phyloP scores from a whole-genome alignment of 2,329 filamentous ascomycete species.

The Sphaerulina musiva region DNA sequence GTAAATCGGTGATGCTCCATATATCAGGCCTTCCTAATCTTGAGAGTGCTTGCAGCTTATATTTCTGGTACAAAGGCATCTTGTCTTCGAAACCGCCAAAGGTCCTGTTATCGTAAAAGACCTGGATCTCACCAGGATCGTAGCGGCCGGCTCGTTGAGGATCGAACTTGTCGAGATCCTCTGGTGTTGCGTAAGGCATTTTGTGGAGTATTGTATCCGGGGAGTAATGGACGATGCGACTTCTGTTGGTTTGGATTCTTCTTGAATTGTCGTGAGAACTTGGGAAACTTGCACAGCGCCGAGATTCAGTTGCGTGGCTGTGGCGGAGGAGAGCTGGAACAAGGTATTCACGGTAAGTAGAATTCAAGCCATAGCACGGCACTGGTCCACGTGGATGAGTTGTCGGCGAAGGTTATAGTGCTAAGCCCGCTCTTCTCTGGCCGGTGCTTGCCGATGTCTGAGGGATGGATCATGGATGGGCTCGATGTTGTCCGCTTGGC shows the following conservation, averaged over 20 bases:
- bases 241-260: background rate
- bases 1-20: conserved; percentile 22
- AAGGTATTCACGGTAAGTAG: background rate
- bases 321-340: conserved; percentile 4
- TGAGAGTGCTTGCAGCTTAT: conserved; percentile 25
- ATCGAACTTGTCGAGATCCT: conserved; percentile 24
- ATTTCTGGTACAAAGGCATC: conserved; percentile 23
- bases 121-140: conserved; percentile 29
- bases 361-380: conserved; percentile 15
- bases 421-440: background rate
- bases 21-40: conserved; percentile 24
- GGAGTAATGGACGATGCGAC: background rate
- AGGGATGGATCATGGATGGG: background rate
- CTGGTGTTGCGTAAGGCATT: conserved; percentile 1
- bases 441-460: background rate
- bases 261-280: background rate
- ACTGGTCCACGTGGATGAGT: conserved; percentile 6
- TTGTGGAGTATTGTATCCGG: background rate
- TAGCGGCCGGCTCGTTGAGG: conserved; percentile 24
- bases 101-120: conserved; percentile 31
- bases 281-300: background rate
- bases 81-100: conserved; percentile 24
- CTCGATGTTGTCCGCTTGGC: background rate
- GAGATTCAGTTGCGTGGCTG: background rate
- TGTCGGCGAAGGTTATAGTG: too few species aligned